Percentiles rank a stretch among this genome's conserved stretches.
phyloP scores from a whole-genome alignment of 108 stramenopile species.

The Skeletonema potamos region DNA sequence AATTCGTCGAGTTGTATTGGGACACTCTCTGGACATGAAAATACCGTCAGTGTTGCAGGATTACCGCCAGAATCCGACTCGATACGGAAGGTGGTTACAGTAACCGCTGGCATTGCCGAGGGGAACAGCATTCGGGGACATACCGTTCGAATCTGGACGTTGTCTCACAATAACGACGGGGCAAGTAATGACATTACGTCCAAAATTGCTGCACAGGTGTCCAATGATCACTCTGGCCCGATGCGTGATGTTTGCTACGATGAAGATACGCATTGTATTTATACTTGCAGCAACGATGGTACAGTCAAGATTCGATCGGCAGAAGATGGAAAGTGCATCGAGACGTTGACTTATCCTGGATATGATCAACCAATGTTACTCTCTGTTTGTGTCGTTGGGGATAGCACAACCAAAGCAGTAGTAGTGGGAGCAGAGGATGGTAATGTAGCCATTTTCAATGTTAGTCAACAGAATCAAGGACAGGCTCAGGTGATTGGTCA shows the following conservation, averaged over 20 bases:
- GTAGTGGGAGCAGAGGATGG: constrained; percentile 81
- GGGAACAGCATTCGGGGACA: constrained; percentile 65
- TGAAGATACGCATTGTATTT: constrained; percentile 49
- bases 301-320: constrained; percentile 86
- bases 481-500: constrained; percentile 66
- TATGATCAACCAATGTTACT: constrained; percentile 77
- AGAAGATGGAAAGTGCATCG: constrained; percentile 70
- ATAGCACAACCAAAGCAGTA: constrained; percentile 29
- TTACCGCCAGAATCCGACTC: constrained; percentile 30
- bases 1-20: constrained; percentile 43
- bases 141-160: constrained; percentile 70
- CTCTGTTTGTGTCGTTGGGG: constrained; percentile 39
- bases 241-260: constrained; percentile 77
- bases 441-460: constrained; percentile 68
- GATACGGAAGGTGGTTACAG: constrained; percentile 59
- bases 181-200: constrained; percentile 13
- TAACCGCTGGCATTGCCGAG: constrained; percentile 77
- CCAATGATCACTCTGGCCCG: constrained; percentile 83
- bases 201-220: constrained; percentile 42
- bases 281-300: constrained; percentile 92
- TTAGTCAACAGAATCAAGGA: not conserved
- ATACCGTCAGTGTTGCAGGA: constrained; percentile 76
- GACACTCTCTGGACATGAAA: constrained; percentile 76
- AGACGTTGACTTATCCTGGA: constrained; percentile 63
- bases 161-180: constrained; percentile 1